These are phyloP conservation scores for Trypanosoma congolense DNA, from an alignment of 208 protist genomes.

Conservation along the genomic window DNA sequence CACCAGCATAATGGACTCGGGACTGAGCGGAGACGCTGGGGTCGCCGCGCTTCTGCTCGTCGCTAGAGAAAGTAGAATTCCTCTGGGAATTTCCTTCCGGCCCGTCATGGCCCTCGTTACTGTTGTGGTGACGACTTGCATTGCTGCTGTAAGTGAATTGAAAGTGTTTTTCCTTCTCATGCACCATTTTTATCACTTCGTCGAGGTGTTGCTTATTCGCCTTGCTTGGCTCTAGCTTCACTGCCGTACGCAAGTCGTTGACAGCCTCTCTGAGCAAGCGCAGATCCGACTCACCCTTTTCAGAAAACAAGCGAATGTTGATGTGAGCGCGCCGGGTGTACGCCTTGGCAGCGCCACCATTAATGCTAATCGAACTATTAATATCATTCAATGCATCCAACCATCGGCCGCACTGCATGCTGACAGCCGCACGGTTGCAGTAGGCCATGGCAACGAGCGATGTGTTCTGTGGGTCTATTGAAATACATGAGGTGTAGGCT, in stretches of 20 bases:
- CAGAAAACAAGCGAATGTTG: slow-evolving; percentile 37
- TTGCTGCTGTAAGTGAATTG: background rate
- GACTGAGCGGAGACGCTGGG: background rate
- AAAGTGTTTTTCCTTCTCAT: slow-evolving; percentile 12
- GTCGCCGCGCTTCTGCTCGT: background rate
- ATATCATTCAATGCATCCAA: slow-evolving; percentile 48
- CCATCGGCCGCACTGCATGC: slow-evolving; percentile 65
- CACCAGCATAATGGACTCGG: background rate
- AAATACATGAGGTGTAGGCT: slow-evolving; percentile 66
- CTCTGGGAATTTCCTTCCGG: background rate
- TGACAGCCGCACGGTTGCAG: slow-evolving; percentile 79
- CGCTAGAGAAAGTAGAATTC: background rate
- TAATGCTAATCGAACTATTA: slow-evolving; percentile 37
- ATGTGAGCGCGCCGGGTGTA: slow-evolving; percentile 56
- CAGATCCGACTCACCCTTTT: slow-evolving; percentile 15
- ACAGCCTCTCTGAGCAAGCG: slow-evolving; percentile 52
- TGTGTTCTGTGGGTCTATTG: slow-evolving; percentile 52
- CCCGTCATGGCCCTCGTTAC: background rate
- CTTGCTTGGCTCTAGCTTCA: slow-evolving; percentile 33
- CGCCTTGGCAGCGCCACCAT: slow-evolving; percentile 51
- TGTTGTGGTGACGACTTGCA: too few species aligned
- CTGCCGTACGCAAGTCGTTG: slow-evolving; percentile 40
- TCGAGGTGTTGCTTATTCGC: slow-evolving; percentile 27
- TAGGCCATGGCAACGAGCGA: slow-evolving; percentile 61
- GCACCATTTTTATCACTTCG: slow-evolving; percentile 22